phyloP scores from a whole-genome alignment of 2,329 filamentous ascomycete species.

The Fusarium sacchari region DNA sequence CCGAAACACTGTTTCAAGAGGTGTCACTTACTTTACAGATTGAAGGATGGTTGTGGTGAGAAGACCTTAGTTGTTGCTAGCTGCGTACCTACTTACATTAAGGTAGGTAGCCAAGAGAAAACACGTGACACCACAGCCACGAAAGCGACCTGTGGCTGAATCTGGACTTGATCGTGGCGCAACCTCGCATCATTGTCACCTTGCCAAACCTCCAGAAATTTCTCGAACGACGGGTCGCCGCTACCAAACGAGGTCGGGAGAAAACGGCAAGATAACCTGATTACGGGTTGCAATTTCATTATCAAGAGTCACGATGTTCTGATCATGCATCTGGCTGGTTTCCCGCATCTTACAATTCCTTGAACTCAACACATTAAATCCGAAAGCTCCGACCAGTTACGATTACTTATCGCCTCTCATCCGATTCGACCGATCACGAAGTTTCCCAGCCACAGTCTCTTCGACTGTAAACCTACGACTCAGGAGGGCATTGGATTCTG shows the following conservation, averaged over 20 bases:
- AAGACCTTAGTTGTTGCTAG: background rate
- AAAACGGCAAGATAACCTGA: conserved; percentile 17
- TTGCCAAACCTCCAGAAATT: conserved; percentile 22
- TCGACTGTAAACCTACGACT: background rate
- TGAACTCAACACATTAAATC: conserved; percentile 22
- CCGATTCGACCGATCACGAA: conserved; percentile 23
- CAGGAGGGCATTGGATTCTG: background rate
- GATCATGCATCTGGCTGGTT: conserved; percentile 5
- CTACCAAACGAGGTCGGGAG: conserved; percentile 2
- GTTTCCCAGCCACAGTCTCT: conserved; percentile 9
- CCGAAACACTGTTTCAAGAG: conserved; percentile 8
- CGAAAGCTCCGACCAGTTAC: conserved; percentile 39
- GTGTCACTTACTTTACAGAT: background rate
- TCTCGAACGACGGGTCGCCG: conserved; percentile 11
- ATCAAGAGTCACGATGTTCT: conserved; percentile 18
- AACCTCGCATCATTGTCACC: conserved; percentile 38
- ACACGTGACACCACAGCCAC: conserved; percentile 30
- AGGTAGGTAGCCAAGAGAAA: background rate
- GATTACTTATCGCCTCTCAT: conserved; percentile 29
- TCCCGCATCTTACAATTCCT: conserved; percentile 8
- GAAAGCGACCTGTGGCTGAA: background rate
- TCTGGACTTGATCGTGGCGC: conserved; percentile 30
- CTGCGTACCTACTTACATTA: background rate
- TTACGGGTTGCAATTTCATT: background rate
- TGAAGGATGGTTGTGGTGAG: background rate